Base-by-base conservation (phyloP, 139 green algal genomes). In the Chlorella sp. region DNA sequence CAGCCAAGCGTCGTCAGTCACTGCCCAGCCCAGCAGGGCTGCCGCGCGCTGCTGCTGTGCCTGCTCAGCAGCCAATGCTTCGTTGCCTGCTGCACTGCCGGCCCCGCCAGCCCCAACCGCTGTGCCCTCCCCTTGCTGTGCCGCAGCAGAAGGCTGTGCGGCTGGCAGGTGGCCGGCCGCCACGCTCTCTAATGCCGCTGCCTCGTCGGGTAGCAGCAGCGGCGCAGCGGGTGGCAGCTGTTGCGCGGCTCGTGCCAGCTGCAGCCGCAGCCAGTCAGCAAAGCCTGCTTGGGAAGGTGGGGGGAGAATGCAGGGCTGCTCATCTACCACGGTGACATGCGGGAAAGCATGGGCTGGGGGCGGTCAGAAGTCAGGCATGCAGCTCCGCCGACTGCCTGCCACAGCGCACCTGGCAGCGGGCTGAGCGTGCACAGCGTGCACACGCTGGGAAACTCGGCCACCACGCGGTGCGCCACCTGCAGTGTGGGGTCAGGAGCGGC, bases 351-450 rank as follows among this genome's bases (percentile, higher is more conserved):
- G n/a, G 63, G 63, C 25, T 16, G 28, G 28, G 15, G 63, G 28
- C 63, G n/a, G n/a, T n/a, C n/a, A n/a, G n/a, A n/a, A n/a, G n/a
- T n/a, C n/a, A n/a, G n/a, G 9, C 30, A 26, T 2, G 2, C 15
- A 13, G 9, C 18, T 32, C 26, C 2, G 9, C 26, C 28, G 18
- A 25, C 17, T 18, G 63, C 28, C 39, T 78, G 39, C 39, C 23
- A 6, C 51, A 7, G 76, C 76, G 39, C 55, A 82, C 87, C 90
- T 38, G 95, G 95, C 30, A 97, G 81, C 26, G 95, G 95, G 28
- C 93, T 97, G 17, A 98, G 85, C 3, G 94, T 98, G 13, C 86
- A 89, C 41, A 98, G 91, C 1, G 78, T 89, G 26, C 79, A 18
- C 13, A 96, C 30, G 64, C 56, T 80, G 39, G 91, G 92, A 36